Conservation (phyloP, 2,329 filamentous ascomycete genomes). For the Pseudonectria foliicola region DNA sequence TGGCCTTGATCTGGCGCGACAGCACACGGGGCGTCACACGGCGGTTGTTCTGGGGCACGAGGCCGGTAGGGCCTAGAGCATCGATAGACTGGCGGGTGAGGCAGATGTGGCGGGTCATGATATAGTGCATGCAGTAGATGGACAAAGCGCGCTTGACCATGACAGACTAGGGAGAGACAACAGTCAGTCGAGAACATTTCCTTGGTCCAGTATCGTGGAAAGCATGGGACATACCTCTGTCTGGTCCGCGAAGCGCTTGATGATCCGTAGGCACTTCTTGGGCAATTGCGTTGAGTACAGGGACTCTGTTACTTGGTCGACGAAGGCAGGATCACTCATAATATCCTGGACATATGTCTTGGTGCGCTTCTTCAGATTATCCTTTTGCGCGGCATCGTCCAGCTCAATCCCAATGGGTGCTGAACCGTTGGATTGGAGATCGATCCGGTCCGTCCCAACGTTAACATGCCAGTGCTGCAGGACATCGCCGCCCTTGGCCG, state of each 20-base stretch:
- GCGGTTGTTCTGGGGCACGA: slow-evolving; percentile 36
- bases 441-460: slow-evolving; percentile 28
- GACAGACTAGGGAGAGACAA: slow-evolving; percentile 25
- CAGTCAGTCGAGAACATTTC: slow-evolving; percentile 7
- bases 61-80: slow-evolving; percentile 33
- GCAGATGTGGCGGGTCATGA: slow-evolving; percentile 48
- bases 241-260: slow-evolving; percentile 40
- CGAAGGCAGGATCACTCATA: slow-evolving; percentile 39
- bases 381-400: slow-evolving; percentile 32
- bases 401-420: slow-evolving; percentile 46
- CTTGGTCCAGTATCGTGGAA: slow-evolving; percentile 4
- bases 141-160: slow-evolving; percentile 48
- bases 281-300: slow-evolving; percentile 40
- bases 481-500: slow-evolving; percentile 39
- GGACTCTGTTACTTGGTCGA: slow-evolving; percentile 43
- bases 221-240: slow-evolving; percentile 31
- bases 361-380: slow-evolving; percentile 38
- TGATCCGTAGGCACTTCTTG: slow-evolving; percentile 37
- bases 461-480: slow-evolving; percentile 45
- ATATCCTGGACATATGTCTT: slow-evolving; percentile 45
- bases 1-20: slow-evolving; percentile 48
- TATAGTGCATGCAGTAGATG: slow-evolving; percentile 51
- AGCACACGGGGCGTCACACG: slow-evolving; percentile 47
- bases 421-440: slow-evolving; percentile 35
- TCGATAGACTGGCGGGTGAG: slow-evolving; percentile 39